Evolutionary conservation across 2,329 filamentous ascomycete genomes (phyloP).

Genomic region (Claviceps quebecensis): DNA sequence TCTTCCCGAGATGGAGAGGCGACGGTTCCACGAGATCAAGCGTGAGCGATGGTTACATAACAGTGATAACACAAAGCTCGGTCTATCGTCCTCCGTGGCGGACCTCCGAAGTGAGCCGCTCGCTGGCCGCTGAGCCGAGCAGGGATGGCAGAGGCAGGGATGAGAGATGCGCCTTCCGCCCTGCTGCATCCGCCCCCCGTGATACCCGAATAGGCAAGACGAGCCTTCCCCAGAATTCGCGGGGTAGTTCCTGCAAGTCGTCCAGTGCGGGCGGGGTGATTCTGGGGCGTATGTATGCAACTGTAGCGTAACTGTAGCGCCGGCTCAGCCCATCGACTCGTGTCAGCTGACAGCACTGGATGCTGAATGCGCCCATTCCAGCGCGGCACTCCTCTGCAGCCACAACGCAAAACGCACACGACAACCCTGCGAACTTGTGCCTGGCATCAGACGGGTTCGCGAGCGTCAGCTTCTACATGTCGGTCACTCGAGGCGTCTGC

Average conservation of each 20-base stretch:
- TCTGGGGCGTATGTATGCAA: no score
- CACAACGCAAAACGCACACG: no score
- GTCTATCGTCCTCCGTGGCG: background rate
- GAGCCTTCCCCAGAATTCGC: conserved; percentile 6
- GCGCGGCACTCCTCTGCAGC: no score
- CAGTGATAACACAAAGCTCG: no score
- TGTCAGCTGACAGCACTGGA: no score
- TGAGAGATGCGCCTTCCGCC: background rate
- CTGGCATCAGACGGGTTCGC: no score
- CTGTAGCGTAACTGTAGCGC: background rate
- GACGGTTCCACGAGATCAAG: background rate
- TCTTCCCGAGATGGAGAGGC: background rate
- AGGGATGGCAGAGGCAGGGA: background rate
- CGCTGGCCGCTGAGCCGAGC: background rate
- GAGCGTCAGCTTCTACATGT: no score
- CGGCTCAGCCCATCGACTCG: background rate
- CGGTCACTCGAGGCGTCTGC: no score
- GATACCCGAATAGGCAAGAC: conserved; percentile 6
- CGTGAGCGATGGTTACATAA: background rate
- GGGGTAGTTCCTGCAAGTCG: conserved; percentile 3
- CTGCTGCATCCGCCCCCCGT: conserved; percentile 1
- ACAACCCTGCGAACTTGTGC: no score
- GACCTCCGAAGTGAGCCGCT: background rate
- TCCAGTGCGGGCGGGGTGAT: background rate
- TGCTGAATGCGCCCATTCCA: no score